Evolutionary conservation across 2,329 filamentous ascomycete species (phyloP).

Genomic region (Diaporthe longicolla): DNA sequence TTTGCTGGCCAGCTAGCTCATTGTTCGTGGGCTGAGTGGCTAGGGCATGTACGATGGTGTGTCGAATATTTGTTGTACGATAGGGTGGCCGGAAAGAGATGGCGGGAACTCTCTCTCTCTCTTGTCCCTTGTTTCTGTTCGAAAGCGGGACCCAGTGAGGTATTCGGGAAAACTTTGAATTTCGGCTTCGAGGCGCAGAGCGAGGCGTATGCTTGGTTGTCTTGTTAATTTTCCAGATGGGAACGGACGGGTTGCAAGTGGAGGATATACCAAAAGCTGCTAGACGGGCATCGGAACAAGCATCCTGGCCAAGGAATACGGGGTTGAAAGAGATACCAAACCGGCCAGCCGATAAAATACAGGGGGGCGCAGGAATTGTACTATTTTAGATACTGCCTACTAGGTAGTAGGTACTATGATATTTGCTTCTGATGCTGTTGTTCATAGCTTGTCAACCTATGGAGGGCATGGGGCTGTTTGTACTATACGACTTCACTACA

Average conservation of each 20-base stretch:
- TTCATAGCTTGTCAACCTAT: background rate
- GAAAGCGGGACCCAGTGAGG: background rate
- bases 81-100: background rate
- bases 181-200: constrained; percentile 13
- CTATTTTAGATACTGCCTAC: background rate
- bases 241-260: constrained; percentile 22
- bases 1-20: too few relatives aligned
- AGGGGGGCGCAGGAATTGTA: background rate
- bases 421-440: constrained; percentile 14
- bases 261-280: constrained; percentile 37
- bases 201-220: constrained; percentile 27
- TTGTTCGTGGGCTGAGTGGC: background rate
- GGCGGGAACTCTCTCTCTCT: background rate
- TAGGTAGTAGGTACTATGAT: background rate
- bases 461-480: constrained; percentile 4
- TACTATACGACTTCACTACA: background rate
- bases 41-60: background rate
- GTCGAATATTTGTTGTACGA: constrained; percentile 19
- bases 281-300: constrained; percentile 18
- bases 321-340: background rate
- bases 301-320: background rate
- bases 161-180: background rate
- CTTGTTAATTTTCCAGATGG: background rate
- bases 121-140: background rate
- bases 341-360: constrained; percentile 19